Conservation (phyloP, 495 filamentous ascomycete species). For the Podospora australis region DNA sequence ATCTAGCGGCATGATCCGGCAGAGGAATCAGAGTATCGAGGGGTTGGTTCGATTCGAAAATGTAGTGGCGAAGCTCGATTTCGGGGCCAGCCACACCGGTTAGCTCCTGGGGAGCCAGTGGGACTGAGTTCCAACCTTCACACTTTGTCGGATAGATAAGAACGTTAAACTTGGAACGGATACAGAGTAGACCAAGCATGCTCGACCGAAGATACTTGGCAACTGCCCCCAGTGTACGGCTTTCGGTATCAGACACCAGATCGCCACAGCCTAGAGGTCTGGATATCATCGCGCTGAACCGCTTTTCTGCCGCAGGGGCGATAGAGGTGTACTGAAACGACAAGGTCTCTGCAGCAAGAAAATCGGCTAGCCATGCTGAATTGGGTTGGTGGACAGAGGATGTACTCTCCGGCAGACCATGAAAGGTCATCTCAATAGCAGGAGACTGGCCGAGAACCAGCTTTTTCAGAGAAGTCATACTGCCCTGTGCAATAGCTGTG, state of each 20-base stretch:
- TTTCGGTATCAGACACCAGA: slow-evolving; percentile 13
- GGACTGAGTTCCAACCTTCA: slow-evolving; percentile 30
- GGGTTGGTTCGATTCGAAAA: slow-evolving; percentile 18
- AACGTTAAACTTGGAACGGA: slow-evolving; percentile 28
- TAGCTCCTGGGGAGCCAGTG: slow-evolving; percentile 12
- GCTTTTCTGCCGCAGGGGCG: slow-evolving; percentile 16
- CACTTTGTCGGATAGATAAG: slow-evolving; percentile 36
- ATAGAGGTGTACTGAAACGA: slow-evolving; percentile 28
- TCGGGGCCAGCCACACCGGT: slow-evolving; percentile 13
- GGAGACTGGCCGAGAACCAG: slow-evolving; percentile 19
- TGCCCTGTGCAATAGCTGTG: not conserved
- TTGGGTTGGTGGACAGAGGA: not conserved
- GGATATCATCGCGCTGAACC: slow-evolving; percentile 8
- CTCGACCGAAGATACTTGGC: slow-evolving; percentile 26
- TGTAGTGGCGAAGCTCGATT: slow-evolving; percentile 27
- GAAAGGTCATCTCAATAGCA: slow-evolving; percentile 25
- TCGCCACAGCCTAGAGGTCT: slow-evolving; percentile 12
- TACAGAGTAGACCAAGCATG: slow-evolving; percentile 27
- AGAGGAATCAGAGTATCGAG: not conserved
- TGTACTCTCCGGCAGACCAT: slow-evolving; percentile 23
- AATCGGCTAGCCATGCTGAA: slow-evolving; percentile 32
- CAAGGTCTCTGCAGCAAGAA: slow-evolving; percentile 25
- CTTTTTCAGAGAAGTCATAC: slow-evolving; percentile 23
- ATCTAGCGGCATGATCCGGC: too few relatives aligned
- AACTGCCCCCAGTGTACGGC: slow-evolving; percentile 16